Evolutionary conservation across 2,329 filamentous ascomycete genomes (phyloP).

Genomic region (Hypoxylon sp.): DNA sequence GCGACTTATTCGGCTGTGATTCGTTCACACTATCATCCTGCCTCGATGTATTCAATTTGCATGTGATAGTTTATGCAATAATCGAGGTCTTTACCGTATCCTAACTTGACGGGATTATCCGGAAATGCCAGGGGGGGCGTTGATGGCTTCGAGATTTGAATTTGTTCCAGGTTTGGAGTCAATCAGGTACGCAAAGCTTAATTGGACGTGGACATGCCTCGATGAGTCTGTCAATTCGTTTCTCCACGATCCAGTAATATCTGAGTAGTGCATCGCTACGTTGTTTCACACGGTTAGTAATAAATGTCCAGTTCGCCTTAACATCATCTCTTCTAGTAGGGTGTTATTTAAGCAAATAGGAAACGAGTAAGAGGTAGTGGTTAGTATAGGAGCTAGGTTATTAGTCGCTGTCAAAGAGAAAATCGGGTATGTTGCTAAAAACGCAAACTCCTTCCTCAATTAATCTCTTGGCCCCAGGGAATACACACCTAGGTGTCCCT

Average conservation of each 20-base stretch:
- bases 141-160: conserved; percentile 27
- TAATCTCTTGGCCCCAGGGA: neutral
- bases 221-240: neutral
- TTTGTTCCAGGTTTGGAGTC: conserved; percentile 18
- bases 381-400: neutral
- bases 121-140: conserved; percentile 22
- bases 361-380: neutral
- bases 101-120: conserved; percentile 14
- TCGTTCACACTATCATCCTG: neutral
- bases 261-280: conserved; percentile 1
- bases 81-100: conserved; percentile 2
- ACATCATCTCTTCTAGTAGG: neutral
- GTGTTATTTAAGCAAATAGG: neutral
- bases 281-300: conserved; percentile 1
- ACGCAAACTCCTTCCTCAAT: neutral
- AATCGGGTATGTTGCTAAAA: neutral
- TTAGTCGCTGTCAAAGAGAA: neutral
- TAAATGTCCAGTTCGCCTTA: neutral
- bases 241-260: conserved; percentile 10
- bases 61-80: conserved; percentile 12
- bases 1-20: neutral
- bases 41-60: neutral
- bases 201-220: conserved; percentile 32
- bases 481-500: conserved; percentile 6
- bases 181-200: conserved; percentile 32